Base-by-base conservation (phyloP, 1,139 yeast species). In the Hyphopichia fennica region DNA sequence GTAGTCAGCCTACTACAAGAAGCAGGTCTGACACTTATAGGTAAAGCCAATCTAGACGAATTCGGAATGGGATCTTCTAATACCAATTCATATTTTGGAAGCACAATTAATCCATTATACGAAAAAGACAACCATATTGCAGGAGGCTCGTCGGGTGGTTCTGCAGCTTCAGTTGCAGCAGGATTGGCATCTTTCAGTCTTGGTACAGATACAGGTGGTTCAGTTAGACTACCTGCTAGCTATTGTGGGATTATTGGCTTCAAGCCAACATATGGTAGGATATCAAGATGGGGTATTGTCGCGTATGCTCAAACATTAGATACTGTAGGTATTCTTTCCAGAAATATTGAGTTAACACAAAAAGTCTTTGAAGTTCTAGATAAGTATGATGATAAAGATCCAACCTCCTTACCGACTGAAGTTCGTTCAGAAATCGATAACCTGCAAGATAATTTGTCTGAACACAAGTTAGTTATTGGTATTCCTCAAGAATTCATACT, bases 141-240 rank as follows among this genome's bases (percentile, higher is more conserved):
- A 1, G 99, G 99, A 2, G 99, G 99, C 0, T 90, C 97, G 0
- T 88, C 96, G 3, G 97, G 98, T 10, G 99, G 99, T 0, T 80
- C 95, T 38, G 98, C 98, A 0, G 96, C 96, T 1, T 87, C 95
- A 0, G 96, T 91, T 1, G 84, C 91, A 1, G 79, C 84, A 0
- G 82, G 68, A 1, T 57, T 82, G 51, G 86, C 82, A 23, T 87
- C 85, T 55, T 82, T 84, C 49, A 51, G 69, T 1, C 63, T 95
- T 34, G 99, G 99, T 0, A 87, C 98, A 0, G 99, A 93, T 56
- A 93, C 99, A 0, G 99, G 99, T 3, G 99, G 99, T 0, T 89
- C 97, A 0, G 89, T 93, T 1, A 71, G 99, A 45, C 69, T 87
- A 18, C 99, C 99, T 0, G 95, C 96, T 1, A 83, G 96, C 18